phyloP scores from a whole-genome alignment of 2,329 filamentous ascomycete species.

The Myriangium duriaei region DNA sequence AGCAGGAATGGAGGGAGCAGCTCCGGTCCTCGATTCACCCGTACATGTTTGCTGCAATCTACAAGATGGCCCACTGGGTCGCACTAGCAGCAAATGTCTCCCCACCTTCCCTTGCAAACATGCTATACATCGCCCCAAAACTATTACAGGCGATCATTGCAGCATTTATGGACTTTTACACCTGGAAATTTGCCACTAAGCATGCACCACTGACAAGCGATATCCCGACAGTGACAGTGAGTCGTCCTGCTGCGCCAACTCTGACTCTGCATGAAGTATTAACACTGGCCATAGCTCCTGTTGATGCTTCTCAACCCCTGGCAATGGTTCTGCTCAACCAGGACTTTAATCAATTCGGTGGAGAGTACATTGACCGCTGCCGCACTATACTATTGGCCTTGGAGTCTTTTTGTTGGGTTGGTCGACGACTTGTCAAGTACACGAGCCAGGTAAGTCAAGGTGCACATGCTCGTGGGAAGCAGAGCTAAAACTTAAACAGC shows the following conservation, averaged over 20 bases:
- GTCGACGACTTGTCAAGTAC: not conserved
- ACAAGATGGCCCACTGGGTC: slow-evolving; percentile 48
- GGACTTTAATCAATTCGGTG: slow-evolving; percentile 87
- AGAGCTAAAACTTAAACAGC: no score
- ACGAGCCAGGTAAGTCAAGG: not conserved
- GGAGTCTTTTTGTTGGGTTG: slow-evolving; percentile 37
- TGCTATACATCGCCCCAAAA: slow-evolving; percentile 63
- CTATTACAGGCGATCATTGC: slow-evolving; percentile 65
- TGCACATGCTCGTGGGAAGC: no score
- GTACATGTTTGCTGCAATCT: slow-evolving; percentile 67
- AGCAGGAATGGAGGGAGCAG: slow-evolving; percentile 80
- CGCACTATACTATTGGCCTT: slow-evolving; percentile 77
- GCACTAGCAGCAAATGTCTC: slow-evolving; percentile 44
- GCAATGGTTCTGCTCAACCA: slow-evolving; percentile 92
- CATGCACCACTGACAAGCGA: slow-evolving; percentile 56
- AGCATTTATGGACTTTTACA: slow-evolving; percentile 70
- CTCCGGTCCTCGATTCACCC: slow-evolving; percentile 87
- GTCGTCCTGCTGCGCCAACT: slow-evolving; percentile 23
- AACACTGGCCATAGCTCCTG: slow-evolving; percentile 41
- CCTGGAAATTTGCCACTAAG: slow-evolving; percentile 65
- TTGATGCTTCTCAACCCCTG: slow-evolving; percentile 69
- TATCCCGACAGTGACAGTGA: slow-evolving; percentile 57
- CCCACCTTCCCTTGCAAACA: slow-evolving; percentile 45
- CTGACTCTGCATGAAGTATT: slow-evolving; percentile 8
- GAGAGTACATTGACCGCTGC: slow-evolving; percentile 77